A percentile compares a stretch with the other conserved stretches of the same genome.
Conservation (phyloP, 345 rosid genomes). For the Clausena lansium region DNA sequence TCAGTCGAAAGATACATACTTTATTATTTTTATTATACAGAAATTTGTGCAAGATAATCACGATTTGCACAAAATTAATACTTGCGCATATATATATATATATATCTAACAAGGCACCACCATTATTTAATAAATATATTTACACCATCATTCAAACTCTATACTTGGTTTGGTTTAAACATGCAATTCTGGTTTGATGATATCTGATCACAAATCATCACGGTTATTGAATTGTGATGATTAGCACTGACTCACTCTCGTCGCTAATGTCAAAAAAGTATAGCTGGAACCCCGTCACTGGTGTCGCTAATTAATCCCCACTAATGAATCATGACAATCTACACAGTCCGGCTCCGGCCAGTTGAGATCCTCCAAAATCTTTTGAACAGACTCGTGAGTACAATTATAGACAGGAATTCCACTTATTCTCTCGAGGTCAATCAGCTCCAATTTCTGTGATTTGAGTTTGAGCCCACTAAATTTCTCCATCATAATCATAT, state of each 20-base stretch:
- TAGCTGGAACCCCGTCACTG: background rate
- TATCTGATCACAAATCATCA: background rate
- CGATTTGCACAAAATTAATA: no score
- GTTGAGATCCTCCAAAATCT: no score
- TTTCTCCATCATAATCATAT: background rate
- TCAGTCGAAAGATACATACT: no score
- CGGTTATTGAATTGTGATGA: background rate
- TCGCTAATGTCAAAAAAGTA: background rate
- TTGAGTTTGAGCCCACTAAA: background rate
- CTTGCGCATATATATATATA: no score
- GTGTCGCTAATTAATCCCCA: background rate
- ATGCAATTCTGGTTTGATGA: background rate
- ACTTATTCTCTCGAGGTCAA: background rate
- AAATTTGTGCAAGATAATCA: no score
- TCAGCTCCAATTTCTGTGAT: background rate
- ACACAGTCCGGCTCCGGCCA: background rate
- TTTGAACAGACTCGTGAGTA: background rate
- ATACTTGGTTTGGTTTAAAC: background rate
- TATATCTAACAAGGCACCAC: background rate
- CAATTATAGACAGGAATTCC: conserved; percentile 3
- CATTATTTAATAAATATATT: background rate
- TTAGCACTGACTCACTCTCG: background rate
- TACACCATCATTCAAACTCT: no score
- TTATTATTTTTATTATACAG: no score
- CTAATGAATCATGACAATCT: background rate